Evolutionary conservation across 1,284 basidiomycete species (phyloP).

Genomic region (Fistulinella staudtii): DNA sequence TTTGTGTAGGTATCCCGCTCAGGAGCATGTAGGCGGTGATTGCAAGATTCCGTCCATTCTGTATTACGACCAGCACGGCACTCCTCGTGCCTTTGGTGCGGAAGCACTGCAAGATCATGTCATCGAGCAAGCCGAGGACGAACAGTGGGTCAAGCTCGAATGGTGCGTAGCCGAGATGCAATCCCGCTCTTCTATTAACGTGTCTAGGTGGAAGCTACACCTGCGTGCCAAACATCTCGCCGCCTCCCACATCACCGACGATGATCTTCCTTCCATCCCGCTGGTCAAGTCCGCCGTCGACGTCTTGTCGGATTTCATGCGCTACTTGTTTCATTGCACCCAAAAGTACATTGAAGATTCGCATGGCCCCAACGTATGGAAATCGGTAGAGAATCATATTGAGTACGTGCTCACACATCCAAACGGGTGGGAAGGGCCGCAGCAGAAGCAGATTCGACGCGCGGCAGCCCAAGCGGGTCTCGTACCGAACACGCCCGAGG

Average conservation of each 20-base stretch:
- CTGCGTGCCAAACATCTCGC: slow-evolving; percentile 40
- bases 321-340: slow-evolving; percentile 46
- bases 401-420: slow-evolving; percentile 41
- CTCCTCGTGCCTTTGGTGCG: slow-evolving; percentile 47
- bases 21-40: slow-evolving; percentile 39
- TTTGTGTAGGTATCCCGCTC: slow-evolving; percentile 40
- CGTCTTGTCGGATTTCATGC: slow-evolving; percentile 51
- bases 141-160: slow-evolving; percentile 45
- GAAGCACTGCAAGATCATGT: slow-evolving; percentile 45
- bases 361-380: slow-evolving; percentile 42
- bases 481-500: slow-evolving; percentile 25
- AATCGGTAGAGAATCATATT: slow-evolving; percentile 30
- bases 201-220: slow-evolving; percentile 55
- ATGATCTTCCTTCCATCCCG: slow-evolving; percentile 44
- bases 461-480: slow-evolving; percentile 36
- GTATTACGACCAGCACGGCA: slow-evolving; percentile 48
- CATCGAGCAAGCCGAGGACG: slow-evolving; percentile 41
- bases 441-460: slow-evolving; percentile 39
- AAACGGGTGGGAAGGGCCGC: slow-evolving; percentile 44
- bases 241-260: slow-evolving; percentile 23
- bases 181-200: not conserved
- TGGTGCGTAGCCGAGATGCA: slow-evolving; percentile 37
- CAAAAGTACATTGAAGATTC: slow-evolving; percentile 47
- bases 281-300: slow-evolving; percentile 42
- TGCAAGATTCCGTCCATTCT: slow-evolving; percentile 56